A percentile compares a stretch with the other conserved stretches of the same genome.
Evolutionary conservation across 495 filamentous ascomycete genomes (phyloP).

Genomic region (Penicillium flavigenum): DNA sequence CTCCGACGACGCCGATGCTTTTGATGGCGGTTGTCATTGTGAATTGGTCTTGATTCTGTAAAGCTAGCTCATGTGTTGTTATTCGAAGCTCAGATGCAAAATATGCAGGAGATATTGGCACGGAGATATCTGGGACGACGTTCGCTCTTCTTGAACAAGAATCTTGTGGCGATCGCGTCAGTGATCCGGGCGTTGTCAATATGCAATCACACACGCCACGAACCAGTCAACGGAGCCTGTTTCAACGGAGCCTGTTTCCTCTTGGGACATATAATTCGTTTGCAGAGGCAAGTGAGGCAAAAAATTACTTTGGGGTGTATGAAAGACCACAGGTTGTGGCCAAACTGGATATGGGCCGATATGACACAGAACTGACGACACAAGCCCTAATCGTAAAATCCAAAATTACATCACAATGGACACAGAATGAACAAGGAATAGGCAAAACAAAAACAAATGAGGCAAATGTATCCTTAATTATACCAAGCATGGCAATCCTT

Average conservation of each 20-base stretch:
- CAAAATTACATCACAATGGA: constrained; percentile 16
- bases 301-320: not conserved
- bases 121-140: not conserved
- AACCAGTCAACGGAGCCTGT: not conserved
- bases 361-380: constrained; percentile 22
- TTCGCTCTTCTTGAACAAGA: constrained; percentile 17
- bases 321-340: not conserved
- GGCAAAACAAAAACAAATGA: not conserved
- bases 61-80: not conserved
- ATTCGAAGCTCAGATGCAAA: too few relatives aligned
- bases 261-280: not conserved
- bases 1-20: constrained; percentile 61
- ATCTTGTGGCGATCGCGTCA: constrained; percentile 20
- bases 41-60: not conserved
- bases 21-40: constrained; percentile 35
- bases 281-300: not conserved
- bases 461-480: not conserved
- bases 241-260: not conserved
- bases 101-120: not conserved
- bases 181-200: constrained; percentile 18
- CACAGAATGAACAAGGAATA: constrained; percentile 7
- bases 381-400: not conserved
- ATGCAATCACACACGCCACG: constrained; percentile 19
- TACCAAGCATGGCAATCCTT: not conserved
- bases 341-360: not conserved